Percentiles rank a stretch among this genome's conserved stretches.
These are phyloP conservation scores for Besnoitia besnoiti DNA, from an alignment of 169 alveolate species.

Conservation along the genomic window DNA sequence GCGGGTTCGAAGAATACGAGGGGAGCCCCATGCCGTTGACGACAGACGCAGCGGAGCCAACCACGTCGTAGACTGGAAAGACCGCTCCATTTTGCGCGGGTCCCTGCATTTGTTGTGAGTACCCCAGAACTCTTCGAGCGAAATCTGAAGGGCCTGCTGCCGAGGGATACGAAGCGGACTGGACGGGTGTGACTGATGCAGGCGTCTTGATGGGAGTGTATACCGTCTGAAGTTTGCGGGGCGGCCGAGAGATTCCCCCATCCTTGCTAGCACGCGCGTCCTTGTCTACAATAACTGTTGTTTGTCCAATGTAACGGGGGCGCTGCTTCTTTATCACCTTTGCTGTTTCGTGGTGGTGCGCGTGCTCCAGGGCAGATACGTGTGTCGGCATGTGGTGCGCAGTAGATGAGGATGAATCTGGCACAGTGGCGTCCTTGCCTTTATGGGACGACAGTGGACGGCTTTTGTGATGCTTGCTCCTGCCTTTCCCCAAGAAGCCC, in stretches of 20 bases:
- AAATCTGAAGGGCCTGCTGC: not conserved
- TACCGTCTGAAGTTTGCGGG: slow-evolving; percentile 11
- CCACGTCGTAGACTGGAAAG: not conserved
- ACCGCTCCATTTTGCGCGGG: not conserved
- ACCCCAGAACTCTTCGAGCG: not conserved
- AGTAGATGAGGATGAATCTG: not conserved
- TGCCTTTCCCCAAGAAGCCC: not conserved
- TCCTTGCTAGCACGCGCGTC: not conserved
- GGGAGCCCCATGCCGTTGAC: not conserved
- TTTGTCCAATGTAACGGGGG: slow-evolving; percentile 19
- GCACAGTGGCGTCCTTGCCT: not conserved
- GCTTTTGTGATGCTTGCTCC: not conserved
- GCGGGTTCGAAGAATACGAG: not conserved
- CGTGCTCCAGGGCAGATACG: not conserved
- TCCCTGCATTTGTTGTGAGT: not conserved
- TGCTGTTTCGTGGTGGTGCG: not conserved
- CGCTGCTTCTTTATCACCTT: not conserved
- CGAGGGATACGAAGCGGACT: not conserved
- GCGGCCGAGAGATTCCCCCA: not conserved
- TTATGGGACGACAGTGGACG: not conserved
- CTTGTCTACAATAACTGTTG: not conserved
- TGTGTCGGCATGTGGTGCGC: not conserved
- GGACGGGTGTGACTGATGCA: too few species aligned
- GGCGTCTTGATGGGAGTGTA: not conserved
- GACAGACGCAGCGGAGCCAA: not conserved